phyloP scores from a whole-genome alignment of 148 eudicot species.

The Vaccinium darrowii region DNA sequence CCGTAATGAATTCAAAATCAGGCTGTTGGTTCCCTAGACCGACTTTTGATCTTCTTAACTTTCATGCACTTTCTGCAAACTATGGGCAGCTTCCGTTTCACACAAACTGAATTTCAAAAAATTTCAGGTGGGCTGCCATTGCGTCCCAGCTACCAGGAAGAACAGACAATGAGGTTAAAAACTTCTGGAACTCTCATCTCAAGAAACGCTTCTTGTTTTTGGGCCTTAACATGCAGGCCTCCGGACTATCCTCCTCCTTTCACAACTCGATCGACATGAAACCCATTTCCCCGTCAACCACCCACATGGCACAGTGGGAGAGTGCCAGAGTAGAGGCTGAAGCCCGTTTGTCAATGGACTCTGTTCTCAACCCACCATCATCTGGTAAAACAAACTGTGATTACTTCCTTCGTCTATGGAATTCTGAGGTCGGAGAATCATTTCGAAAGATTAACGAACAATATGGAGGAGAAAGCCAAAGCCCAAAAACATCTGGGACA shows the following conservation, averaged over 20 bases:
- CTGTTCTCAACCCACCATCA: constrained; percentile 10
- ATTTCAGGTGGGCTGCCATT: constrained; percentile 45
- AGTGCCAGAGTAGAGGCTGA: constrained; percentile 34
- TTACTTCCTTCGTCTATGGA: constrained; percentile 37
- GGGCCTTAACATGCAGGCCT: constrained; percentile 9
- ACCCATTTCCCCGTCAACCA: constrained; percentile 11
- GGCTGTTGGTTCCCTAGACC: not conserved
- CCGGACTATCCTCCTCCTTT: not conserved
- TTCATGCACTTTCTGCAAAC: not conserved
- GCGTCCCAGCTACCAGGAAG: constrained; percentile 47
- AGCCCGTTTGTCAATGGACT: constrained; percentile 27
- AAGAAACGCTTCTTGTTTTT: constrained; percentile 22
- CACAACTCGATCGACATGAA: constrained; percentile 11
- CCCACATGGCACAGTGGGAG: constrained; percentile 37
- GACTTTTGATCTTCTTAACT: not conserved
- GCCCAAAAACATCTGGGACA: not conserved
- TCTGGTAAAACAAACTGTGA: constrained; percentile 17
- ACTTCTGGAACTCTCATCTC: constrained; percentile 45
- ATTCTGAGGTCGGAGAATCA: constrained; percentile 38
- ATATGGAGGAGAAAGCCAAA: constrained; percentile 4
- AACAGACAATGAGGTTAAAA: constrained; percentile 50
- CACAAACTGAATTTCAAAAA: not conserved
- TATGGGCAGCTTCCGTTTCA: not conserved
- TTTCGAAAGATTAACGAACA: constrained; percentile 15
- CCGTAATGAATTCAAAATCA: not conserved